Evolutionary conservation across 106 monocot genomes (phyloP).

Genomic region (Dendrobium chrysotoxum): DNA sequence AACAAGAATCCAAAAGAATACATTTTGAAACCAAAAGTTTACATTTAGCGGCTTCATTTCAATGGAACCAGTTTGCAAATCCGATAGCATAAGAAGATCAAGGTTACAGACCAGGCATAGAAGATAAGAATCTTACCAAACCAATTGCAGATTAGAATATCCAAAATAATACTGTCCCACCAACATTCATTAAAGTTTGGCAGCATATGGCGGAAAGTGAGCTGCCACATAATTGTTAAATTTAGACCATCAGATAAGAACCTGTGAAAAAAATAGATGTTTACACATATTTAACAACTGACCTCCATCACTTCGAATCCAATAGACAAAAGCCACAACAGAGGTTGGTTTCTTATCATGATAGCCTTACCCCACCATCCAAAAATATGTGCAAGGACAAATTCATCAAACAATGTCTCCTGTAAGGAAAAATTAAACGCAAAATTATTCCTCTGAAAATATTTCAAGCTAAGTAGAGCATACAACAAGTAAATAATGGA

Average conservation of each 20-base stretch:
- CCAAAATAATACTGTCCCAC: slow-evolving; percentile 68
- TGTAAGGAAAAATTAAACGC: slow-evolving; percentile 15
- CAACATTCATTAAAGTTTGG: slow-evolving; percentile 74
- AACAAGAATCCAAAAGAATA: too few species aligned
- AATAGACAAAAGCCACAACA: slow-evolving; percentile 61
- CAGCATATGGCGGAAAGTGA: slow-evolving; percentile 65
- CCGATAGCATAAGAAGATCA: neutral
- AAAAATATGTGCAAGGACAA: slow-evolving; percentile 67
- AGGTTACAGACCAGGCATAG: neutral
- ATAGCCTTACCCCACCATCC: slow-evolving; percentile 76
- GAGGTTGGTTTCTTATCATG: slow-evolving; percentile 62
- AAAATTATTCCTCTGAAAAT: slow-evolving; percentile 8
- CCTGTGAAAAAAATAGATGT: neutral
- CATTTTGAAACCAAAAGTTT: neutral
- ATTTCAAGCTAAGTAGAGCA: neutral
- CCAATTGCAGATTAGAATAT: slow-evolving; percentile 62
- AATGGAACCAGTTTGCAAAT: neutral
- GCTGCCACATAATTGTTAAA: slow-evolving; percentile 18
- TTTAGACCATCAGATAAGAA: neutral
- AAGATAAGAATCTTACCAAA: slow-evolving; percentile 29
- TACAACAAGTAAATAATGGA: neutral
- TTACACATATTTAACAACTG: neutral
- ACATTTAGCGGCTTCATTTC: neutral
- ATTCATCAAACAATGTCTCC: slow-evolving; percentile 71
- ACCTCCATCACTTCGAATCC: slow-evolving; percentile 73